phyloP scores from a whole-genome alignment of 2,329 filamentous ascomycete species.

The Diaporthe sp. region DNA sequence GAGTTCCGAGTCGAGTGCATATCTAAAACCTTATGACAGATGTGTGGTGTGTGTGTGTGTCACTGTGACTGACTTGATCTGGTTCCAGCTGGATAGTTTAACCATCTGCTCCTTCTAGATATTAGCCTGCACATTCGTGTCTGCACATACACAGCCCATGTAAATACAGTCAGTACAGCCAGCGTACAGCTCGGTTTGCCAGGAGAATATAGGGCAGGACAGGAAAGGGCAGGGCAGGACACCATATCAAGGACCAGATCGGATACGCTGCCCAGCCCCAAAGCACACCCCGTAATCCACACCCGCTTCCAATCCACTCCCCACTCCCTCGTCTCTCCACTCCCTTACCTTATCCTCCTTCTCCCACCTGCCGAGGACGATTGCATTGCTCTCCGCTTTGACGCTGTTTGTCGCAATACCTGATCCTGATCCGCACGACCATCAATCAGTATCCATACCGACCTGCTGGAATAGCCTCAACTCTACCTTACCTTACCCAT shows the following conservation, averaged over 20 bases:
- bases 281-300: neutral
- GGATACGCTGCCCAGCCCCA: neutral
- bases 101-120: neutral
- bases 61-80: conserved; percentile 6
- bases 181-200: neutral
- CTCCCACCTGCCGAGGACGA: conserved; percentile 3
- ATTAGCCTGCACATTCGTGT: neutral
- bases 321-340: neutral
- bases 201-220: neutral
- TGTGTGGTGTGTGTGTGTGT: conserved; percentile 10
- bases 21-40: conserved; percentile 12
- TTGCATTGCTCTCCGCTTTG: conserved; percentile 24
- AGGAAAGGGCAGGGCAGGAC: neutral
- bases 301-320: neutral
- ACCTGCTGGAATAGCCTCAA: conserved; percentile 29
- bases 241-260: neutral
- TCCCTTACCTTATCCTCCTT: conserved; percentile 26
- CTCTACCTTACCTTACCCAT: conserved; percentile 27
- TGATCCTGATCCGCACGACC: conserved; percentile 27
- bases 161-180: neutral
- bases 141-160: neutral
- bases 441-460: conserved; percentile 16
- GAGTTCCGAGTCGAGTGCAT: neutral
- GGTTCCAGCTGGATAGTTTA: neutral
- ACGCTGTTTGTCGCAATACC: conserved; percentile 27